Evolutionary conservation across 805 yeast genomes (phyloP), one percentile per base, ranked within the genome.

Genomic region (Starmerella asiatica): DNA sequence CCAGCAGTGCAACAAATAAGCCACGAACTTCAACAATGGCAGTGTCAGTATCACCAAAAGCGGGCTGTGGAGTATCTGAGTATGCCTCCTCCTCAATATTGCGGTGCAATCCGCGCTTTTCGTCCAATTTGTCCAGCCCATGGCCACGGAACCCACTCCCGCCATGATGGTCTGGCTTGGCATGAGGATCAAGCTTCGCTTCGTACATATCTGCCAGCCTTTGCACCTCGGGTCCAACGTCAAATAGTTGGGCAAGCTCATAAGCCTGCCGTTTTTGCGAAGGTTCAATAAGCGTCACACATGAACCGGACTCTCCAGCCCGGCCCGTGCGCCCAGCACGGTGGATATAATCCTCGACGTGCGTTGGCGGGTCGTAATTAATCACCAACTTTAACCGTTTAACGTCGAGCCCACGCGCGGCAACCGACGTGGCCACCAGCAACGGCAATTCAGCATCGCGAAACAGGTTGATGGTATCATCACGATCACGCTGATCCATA

Each of bases 361-460:
- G 93, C 47, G 70, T 81, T 0, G 94, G 93, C 0, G 83, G 70
- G 48, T 80, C 85, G 52, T 70, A 81, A 61, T 91, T 81, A 5
- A 91, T 64, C 2, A 91, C 97, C 32, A 86, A 57, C 42, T 75
- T 75, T 20, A 88, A 69, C 18, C 76, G 79, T 38, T 84, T 80
- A n/a, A 91, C 95, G 59, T 91, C 96, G 19, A 91, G 63, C 0
- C 98, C 98, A 46, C 98, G 68, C 0, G 98, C 94, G 2, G 96
- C 84, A 20, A 91, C 80, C 2, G 94, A 91, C 0, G 98, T 91
- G 6, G 96, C 94, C 21, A 91, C 72, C 36, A 91, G 62, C 1
- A 85, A 72, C 17, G 64, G 56, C 40, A 74, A 61, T 0, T 67
- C 65, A 12, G 83, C 79, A 5, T 57, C 63, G 41, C 71, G 69